phyloP scores from a whole-genome alignment of 495 filamentous ascomycete species.

The Aspergillus haitiensis region DNA sequence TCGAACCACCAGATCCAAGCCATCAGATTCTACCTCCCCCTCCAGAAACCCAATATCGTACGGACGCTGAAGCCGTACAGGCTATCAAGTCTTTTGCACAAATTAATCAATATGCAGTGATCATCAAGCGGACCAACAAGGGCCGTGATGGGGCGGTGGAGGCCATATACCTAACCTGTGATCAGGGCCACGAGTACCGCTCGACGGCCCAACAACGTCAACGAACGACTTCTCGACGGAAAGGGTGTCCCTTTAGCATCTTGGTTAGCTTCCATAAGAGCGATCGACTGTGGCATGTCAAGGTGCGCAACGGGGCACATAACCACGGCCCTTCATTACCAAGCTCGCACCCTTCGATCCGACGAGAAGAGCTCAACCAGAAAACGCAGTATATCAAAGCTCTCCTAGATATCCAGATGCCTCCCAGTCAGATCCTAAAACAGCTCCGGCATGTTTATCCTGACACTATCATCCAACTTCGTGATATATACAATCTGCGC shows the following conservation, averaged over 20 bases:
- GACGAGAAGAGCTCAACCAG: slow-evolving; percentile 14
- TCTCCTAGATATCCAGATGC: slow-evolving; percentile 20
- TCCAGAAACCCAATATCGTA: slow-evolving; percentile 12
- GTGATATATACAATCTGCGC: slow-evolving; percentile 19
- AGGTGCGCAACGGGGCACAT: slow-evolving; percentile 11
- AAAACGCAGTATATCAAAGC: slow-evolving; percentile 21
- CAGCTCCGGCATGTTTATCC: slow-evolving; percentile 19
- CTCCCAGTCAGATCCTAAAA: slow-evolving; percentile 19
- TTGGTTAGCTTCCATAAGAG: slow-evolving; percentile 18
- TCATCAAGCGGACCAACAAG: slow-evolving; percentile 20
- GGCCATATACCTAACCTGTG: slow-evolving; percentile 20
- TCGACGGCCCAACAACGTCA: slow-evolving; percentile 19
- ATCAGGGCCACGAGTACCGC: slow-evolving; percentile 16
- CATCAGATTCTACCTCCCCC: slow-evolving; percentile 10
- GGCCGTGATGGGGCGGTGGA: slow-evolving; percentile 17
- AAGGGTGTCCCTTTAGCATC: slow-evolving; percentile 17
- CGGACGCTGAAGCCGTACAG: slow-evolving; percentile 15
- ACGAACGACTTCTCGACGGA: slow-evolving; percentile 11
- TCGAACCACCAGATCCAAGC: background rate
- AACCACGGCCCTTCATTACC: slow-evolving; percentile 16
- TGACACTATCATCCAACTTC: slow-evolving; percentile 16
- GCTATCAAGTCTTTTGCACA: slow-evolving; percentile 15
- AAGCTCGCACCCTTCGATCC: slow-evolving; percentile 13
- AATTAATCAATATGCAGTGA: slow-evolving; percentile 14
- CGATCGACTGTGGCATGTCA: slow-evolving; percentile 17